These are phyloP conservation scores for Podospora pseudocomata DNA, from an alignment of 495 filamentous ascomycete genomes.

Conservation along the genomic window DNA sequence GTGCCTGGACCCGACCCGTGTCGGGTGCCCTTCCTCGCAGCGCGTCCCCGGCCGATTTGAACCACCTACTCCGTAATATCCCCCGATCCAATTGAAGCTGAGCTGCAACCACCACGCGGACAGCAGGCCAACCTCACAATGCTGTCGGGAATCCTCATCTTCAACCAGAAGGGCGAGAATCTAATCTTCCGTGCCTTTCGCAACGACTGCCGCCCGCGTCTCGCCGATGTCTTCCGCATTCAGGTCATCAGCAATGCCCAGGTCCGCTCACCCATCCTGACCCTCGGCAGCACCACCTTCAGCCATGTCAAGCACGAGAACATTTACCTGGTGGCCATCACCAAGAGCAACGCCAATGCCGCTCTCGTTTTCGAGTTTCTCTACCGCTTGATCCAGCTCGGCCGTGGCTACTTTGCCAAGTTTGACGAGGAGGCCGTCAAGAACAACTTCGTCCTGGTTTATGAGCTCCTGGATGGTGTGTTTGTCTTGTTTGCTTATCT, in stretches of 20 bases:
- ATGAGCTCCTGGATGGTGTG: constrained; percentile 93
- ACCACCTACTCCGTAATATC: not conserved
- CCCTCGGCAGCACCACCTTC: constrained; percentile 95
- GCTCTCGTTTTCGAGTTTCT: constrained; percentile 98
- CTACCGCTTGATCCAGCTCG: constrained; percentile 84
- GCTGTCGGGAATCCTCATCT: constrained; percentile 94
- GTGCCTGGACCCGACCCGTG: no score
- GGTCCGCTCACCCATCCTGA: constrained; percentile 95
- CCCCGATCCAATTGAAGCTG: not conserved
- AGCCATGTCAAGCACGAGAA: constrained; percentile 99
- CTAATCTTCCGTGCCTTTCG: constrained; percentile 98
- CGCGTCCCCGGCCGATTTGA: not conserved
- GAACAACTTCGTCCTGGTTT: constrained; percentile 98
- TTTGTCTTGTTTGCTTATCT: constrained; percentile 9
- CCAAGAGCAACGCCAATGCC: constrained; percentile 99
- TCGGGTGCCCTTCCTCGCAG: not conserved
- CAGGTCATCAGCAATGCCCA: constrained; percentile 99
- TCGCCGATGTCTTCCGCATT: constrained; percentile 98
- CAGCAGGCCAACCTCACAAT: constrained; percentile 54
- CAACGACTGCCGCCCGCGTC: constrained; percentile 91
- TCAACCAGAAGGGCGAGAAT: constrained; percentile 99
- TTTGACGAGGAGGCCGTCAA: constrained; percentile 99
- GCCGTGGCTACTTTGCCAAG: constrained; percentile 96
- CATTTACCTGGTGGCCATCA: constrained; percentile 96
- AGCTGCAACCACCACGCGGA: not conserved